Base-by-base conservation (phyloP, 371 early-diverging fungal species). In the Sporodiniella umbellata region DNA sequence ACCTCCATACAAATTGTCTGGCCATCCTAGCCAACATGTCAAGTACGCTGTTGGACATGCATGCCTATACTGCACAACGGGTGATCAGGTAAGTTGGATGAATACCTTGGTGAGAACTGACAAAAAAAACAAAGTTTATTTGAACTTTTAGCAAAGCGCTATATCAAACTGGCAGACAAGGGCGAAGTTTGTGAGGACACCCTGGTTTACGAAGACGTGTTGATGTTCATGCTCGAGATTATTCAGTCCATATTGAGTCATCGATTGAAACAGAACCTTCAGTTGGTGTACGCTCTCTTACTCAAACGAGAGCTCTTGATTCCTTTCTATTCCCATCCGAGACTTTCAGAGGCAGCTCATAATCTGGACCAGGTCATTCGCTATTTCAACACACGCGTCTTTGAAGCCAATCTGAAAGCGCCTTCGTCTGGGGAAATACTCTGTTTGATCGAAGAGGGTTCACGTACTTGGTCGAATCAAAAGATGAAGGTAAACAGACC, bases 1-100 rank as follows among this genome's bases (percentile, higher is more conserved):
- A 83, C 53, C 72, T 87, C 21, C 90, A 89, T 45, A 84, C 85
- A 8, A 81, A 75, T 31, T 83, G 80, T 38, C 39, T 87, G 19
- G 86, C 87, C 2, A 82, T 81, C 33, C 52, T 89, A 24, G 75
- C 83, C 15, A 89, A 89, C 45, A 80, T 89, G 80, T 80, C 87
- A 0, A 72, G 56, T 31, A 76, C 76, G 0, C 64, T 84, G 19
- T 61, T 70, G 35, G 83, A 83, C 33, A 84, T 88, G 54, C 84
- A 85, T 50, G 73, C 87, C 1, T 80, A 86, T 47, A 85, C 87
- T 1, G 86, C 90, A 1, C 88, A 88, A 51, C 58, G 85, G 19
- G 57, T 89, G 21, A 78, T 86, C n/a, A 81, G 75, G 86, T 85
- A 78, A 45, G 35, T 22, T 5, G 37, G 24, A 8, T 19, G 22